A percentile compares a stretch with the other conserved stretches of the same genome.
phyloP scores from a whole-genome alignment of 2,329 filamentous ascomycete species.

The Aspergillus neotritici region DNA sequence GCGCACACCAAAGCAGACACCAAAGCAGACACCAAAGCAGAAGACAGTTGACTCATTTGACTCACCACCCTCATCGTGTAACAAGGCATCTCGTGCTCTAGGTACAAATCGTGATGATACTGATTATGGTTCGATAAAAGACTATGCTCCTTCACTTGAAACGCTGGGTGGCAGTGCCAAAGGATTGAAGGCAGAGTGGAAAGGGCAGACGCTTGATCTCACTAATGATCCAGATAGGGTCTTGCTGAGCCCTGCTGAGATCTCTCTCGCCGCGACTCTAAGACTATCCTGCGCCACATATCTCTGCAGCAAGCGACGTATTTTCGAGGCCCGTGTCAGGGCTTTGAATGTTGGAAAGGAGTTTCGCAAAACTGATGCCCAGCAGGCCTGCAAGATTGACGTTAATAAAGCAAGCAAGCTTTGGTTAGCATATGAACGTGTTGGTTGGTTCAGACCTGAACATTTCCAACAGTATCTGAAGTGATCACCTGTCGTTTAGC shows the following conservation, averaged over 20 bases:
- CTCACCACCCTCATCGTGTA: conserved; percentile 26
- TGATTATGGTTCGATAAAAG: conserved; percentile 65
- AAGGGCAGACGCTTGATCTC: conserved; percentile 72
- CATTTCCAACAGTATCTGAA: conserved; percentile 43
- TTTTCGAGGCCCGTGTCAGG: conserved; percentile 72
- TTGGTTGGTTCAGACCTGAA: conserved; percentile 68
- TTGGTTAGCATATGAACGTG: conserved; percentile 81
- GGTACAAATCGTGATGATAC: conserved; percentile 72
- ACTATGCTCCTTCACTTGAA: conserved; percentile 65
- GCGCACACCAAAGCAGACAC: conserved; percentile 39
- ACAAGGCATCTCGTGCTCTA: conserved; percentile 40
- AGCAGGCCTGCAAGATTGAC: conserved; percentile 96
- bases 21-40: conserved; percentile 38
- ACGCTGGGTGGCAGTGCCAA: conserved; percentile 63
- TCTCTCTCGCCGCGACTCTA: conserved; percentile 68
- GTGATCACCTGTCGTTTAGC: conserved; percentile 11
- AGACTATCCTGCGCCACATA: conserved; percentile 83
- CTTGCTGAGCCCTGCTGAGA: conserved; percentile 72
- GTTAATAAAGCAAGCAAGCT: conserved; percentile 96
- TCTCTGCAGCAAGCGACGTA: conserved; percentile 84
- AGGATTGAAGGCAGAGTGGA: conserved; percentile 80
- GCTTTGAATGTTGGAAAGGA: conserved; percentile 65
- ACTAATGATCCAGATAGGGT: conserved; percentile 63
- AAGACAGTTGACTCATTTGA: conserved; percentile 37
- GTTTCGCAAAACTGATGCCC: conserved; percentile 91